phyloP scores from a whole-genome alignment of 2,329 filamentous ascomycete genomes.

The Monilinia laxa region DNA sequence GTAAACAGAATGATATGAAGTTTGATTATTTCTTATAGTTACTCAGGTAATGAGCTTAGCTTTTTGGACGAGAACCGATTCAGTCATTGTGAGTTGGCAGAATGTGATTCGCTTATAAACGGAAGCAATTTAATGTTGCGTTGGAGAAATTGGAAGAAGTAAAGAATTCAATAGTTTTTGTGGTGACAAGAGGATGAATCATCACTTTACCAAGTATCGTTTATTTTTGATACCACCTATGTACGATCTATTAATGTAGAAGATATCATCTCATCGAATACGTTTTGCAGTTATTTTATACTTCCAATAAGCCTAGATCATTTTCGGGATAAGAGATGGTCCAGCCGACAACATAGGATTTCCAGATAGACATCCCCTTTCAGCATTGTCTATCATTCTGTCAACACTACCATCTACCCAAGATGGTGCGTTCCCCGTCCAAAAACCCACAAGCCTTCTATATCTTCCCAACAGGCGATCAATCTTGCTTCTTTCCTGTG shows the following conservation, averaged over 20 bases:
- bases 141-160: background rate
- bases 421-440: background rate
- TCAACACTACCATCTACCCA: slow-evolving; percentile 16
- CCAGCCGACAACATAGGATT: background rate
- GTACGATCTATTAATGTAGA: background rate
- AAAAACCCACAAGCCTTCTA: slow-evolving; percentile 19
- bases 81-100: background rate
- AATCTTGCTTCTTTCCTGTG: slow-evolving; percentile 11
- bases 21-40: background rate
- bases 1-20: background rate
- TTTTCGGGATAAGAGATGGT: background rate
- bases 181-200: background rate
- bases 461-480: slow-evolving; percentile 15
- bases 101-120: background rate
- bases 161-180: background rate
- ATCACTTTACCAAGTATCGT: background rate
- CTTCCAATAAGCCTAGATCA: background rate
- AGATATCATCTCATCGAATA: background rate
- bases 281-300: background rate
- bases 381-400: slow-evolving; percentile 8
- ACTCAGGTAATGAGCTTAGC: background rate
- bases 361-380: background rate
- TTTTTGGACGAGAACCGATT: background rate
- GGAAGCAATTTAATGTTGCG: background rate
- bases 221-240: background rate